Base-by-base conservation (phyloP, 257 asterid species). In the Phtheirospermum japonicum region DNA sequence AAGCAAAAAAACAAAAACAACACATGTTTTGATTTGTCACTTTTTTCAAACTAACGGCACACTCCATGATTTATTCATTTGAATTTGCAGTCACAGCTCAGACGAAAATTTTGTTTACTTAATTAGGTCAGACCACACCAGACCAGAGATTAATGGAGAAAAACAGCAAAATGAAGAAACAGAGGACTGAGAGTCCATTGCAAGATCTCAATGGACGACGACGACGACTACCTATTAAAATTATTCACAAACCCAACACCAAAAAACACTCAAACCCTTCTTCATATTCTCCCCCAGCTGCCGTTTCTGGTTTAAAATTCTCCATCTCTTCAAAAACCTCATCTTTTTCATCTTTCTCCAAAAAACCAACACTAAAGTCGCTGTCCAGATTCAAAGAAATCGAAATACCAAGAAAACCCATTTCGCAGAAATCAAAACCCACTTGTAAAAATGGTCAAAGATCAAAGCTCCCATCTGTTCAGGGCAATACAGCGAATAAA, bases 381-480 rank as follows among this genome's bases (percentile, higher is more conserved):
- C n/a, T n/a, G n/a, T n/a, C n/a, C 57, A 76, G 81, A 73, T 78
- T 77, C 48, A 67, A 75, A 51, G 82, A 63, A 66, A 37, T 56
- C 10, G 65, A 49, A 16, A 20, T 46, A 30, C 67, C 70, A 17
- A 75, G 46, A 64, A 73, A 76, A 48, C 82, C 77, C 71, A 13
- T 59, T 63, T n/a, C 65, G 33, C 79, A 70, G 63, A 76, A 62
- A 9, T 10, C 65, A 28, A 67, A 61, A 14, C 70, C 80, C 70
- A 34, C 46, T 40, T 56, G 34, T 18, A 64, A 50, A 62, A 66
- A 32, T 61, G 68, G 66, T 48, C 76, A 65, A 64, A 76, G 73
- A 37, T 72, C 82, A 8, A 71, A 70, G 45, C 60, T 71, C 75
- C 71, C 71, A 1, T 58, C 85, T 2, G 37, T 30, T 70, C 58